Conservation (phyloP, 2,329 filamentous ascomycete genomes). For the Bisporella sp. region DNA sequence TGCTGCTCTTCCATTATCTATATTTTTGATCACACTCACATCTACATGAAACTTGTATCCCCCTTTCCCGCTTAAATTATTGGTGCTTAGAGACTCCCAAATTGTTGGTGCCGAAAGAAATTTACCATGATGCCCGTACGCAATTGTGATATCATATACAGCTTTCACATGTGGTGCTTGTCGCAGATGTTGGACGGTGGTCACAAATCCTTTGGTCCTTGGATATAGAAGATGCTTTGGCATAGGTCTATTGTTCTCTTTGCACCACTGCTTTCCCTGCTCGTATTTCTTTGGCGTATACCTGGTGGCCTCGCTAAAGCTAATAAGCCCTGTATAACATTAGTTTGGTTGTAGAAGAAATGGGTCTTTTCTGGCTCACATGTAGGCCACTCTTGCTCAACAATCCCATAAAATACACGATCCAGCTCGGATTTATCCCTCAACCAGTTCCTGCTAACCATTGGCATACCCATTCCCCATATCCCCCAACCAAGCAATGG, state of each 20-base stretch:
- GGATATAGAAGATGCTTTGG: conserved; percentile 53
- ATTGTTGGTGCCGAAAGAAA: conserved; percentile 43
- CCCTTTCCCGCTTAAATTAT: conserved; percentile 30
- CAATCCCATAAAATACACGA: conserved; percentile 48
- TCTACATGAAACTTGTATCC: conserved; percentile 45
- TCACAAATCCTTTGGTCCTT: conserved; percentile 53
- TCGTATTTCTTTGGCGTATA: conserved; percentile 47
- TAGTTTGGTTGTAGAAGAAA: no score
- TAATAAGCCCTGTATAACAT: conserved; percentile 47
- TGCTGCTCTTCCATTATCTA: no score
- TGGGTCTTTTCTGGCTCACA: conserved; percentile 32
- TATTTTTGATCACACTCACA: conserved; percentile 6
- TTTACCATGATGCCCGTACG: conserved; percentile 38
- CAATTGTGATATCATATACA: conserved; percentile 49
- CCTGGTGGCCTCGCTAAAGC: conserved; percentile 57
- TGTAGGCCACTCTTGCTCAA: conserved; percentile 44
- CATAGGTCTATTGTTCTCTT: conserved; percentile 39
- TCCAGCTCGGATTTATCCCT: conserved; percentile 49
- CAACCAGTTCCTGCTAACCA: conserved; percentile 54
- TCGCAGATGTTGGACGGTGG: conserved; percentile 48
- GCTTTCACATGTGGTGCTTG: conserved; percentile 43
- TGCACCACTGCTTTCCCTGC: conserved; percentile 45
- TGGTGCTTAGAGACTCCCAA: conserved; percentile 43
- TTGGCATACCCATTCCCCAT: conserved; percentile 58
- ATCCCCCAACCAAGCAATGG: conserved; percentile 58